A percentile compares a stretch with the other conserved stretches of the same genome.
Conservation (phyloP, 1,139 yeast species). For the Saccharomyces hybrid region DNA sequence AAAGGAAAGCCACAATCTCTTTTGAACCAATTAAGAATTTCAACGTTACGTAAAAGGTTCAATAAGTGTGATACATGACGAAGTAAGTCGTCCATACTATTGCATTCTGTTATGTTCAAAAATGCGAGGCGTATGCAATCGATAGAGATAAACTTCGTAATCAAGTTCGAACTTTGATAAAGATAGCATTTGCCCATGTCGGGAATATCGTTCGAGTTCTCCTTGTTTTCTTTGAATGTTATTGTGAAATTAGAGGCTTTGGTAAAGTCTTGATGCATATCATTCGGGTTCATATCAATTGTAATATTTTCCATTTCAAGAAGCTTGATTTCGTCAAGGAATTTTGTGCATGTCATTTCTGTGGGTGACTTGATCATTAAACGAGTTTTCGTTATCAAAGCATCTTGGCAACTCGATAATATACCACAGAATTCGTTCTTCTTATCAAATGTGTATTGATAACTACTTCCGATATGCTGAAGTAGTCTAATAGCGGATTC, state of each 20-base stretch:
- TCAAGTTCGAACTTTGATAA: slow-evolving; percentile 13
- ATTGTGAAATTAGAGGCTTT: slow-evolving; percentile 2
- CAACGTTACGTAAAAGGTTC: slow-evolving; percentile 10
- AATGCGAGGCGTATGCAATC: slow-evolving; percentile 15
- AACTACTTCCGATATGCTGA: slow-evolving; percentile 6
- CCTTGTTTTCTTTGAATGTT: slow-evolving; percentile 2
- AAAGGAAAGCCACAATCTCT: slow-evolving; percentile 18
- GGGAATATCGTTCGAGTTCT: slow-evolving; percentile 3
- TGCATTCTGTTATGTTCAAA: slow-evolving; percentile 8
- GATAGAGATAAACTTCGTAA: slow-evolving; percentile 16
- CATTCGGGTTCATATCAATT: slow-evolving; percentile 1
- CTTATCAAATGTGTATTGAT: slow-evolving; percentile 4
- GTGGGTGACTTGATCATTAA: neutral
- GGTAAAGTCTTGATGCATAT: slow-evolving; percentile 4
- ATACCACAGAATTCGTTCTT: too few species aligned
- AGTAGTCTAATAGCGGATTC: slow-evolving; percentile 7
- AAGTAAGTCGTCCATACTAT: slow-evolving; percentile 10
- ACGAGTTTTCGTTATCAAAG: neutral
- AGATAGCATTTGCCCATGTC: slow-evolving; percentile 16
- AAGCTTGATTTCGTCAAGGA: neutral
- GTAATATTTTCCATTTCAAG: slow-evolving; percentile 2
- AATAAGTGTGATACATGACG: slow-evolving; percentile 13
- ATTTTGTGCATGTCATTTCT: neutral
- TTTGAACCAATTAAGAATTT: slow-evolving; percentile 15
- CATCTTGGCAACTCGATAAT: neutral